Evolutionary conservation across 2,329 filamentous ascomycete species (phyloP).

Genomic region (Fusarium sp.): DNA sequence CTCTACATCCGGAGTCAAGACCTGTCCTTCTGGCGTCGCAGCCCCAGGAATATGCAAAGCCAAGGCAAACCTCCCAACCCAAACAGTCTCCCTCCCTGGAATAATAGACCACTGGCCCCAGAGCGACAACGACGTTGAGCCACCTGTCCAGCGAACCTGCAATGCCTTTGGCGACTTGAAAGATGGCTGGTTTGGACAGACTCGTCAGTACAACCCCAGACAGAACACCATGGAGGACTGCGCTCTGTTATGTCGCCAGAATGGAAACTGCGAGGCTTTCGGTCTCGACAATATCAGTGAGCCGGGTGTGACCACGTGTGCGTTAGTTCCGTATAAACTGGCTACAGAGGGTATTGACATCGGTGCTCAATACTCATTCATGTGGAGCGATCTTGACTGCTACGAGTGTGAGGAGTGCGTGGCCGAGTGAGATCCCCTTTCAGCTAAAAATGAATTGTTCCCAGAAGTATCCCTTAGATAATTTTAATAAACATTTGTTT

Average conservation of each 20-base stretch:
- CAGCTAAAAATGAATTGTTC: too few species aligned
- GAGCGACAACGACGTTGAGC: not conserved
- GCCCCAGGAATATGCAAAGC: not conserved
- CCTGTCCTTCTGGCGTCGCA: not conserved
- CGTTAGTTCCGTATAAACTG: constrained; percentile 13
- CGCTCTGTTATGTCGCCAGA: not conserved
- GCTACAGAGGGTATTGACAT: constrained; percentile 18
- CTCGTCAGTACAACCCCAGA: not conserved
- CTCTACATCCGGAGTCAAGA: not conserved
- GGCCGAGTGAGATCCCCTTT: too few species aligned
- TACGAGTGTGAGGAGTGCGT: constrained; percentile 22
- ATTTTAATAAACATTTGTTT: too few species aligned
- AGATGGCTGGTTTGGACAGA: constrained; percentile 6
- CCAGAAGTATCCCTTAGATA: too few species aligned
- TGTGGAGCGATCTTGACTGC: constrained; percentile 23
- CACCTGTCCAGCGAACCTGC: not conserved
- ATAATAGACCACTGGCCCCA: constrained; percentile 11
- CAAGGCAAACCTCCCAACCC: not conserved
- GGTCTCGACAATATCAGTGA: not conserved
- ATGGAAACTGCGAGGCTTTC: constrained; percentile 5
- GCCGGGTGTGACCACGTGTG: not conserved
- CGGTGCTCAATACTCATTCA: not conserved
- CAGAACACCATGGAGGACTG: constrained; percentile 26
- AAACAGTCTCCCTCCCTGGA: not conserved
- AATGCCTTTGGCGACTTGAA: constrained; percentile 18